Percentiles rank a stretch among this genome's conserved stretches.
Conservation (phyloP, 768 basidiomycete species). For the Lyophyllum shimeji region DNA sequence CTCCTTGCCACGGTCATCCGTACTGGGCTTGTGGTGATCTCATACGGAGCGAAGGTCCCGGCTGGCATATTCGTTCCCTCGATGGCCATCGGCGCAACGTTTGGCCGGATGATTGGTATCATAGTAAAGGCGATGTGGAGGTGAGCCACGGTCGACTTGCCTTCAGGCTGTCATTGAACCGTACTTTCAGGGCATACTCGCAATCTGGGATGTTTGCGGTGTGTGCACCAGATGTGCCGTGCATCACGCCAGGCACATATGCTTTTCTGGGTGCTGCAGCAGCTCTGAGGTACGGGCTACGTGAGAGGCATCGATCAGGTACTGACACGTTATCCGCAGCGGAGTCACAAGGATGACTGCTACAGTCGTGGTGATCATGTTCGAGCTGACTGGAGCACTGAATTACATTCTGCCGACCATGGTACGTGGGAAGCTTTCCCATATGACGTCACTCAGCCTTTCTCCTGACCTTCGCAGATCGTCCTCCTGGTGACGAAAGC, state of each 20-base stretch:
- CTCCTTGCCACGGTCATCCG: slow-evolving; percentile 90
- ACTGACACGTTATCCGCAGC: slow-evolving; percentile 36
- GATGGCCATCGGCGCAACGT: slow-evolving; percentile 97
- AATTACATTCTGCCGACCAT: slow-evolving; percentile 98
- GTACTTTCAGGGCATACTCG: slow-evolving; percentile 68
- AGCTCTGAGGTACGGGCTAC: slow-evolving; percentile 66
- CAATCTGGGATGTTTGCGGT: slow-evolving; percentile 85
- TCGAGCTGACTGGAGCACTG: slow-evolving; percentile 94
- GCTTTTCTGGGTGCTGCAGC: slow-evolving; percentile 97
- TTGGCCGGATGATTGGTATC: slow-evolving; percentile 96
- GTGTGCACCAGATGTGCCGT: slow-evolving; percentile 90
- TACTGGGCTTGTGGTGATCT: slow-evolving; percentile 81
- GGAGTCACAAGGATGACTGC: slow-evolving; percentile 98
- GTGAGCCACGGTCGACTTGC: slow-evolving; percentile 38
- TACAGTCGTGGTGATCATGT: slow-evolving; percentile 99
- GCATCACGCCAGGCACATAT: slow-evolving; percentile 98
- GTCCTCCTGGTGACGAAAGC: slow-evolving; percentile 95
- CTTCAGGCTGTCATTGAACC: background rate
- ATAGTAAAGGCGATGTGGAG: slow-evolving; percentile 90
- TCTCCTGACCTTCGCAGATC: slow-evolving; percentile 56
- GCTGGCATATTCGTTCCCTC: slow-evolving; percentile 98
- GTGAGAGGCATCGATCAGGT: too few species aligned
- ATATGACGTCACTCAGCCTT: background rate
- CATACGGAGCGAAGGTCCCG: slow-evolving; percentile 96
- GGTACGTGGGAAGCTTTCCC: slow-evolving; percentile 46